Conservation (phyloP, 805 yeast genomes). For the Candida taoyuanica region DNA sequence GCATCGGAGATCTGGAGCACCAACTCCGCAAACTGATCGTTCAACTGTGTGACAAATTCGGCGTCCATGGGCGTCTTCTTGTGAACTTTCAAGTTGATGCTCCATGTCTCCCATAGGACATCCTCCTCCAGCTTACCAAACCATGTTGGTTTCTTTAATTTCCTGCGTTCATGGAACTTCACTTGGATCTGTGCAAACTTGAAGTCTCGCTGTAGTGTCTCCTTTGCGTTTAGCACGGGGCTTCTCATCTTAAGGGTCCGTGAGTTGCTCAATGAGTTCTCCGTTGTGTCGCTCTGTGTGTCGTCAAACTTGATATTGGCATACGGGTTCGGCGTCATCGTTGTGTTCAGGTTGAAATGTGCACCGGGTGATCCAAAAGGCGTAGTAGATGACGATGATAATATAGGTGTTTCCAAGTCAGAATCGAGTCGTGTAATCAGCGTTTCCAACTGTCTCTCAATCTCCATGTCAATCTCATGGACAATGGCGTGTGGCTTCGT, state of each 20-base stretch:
- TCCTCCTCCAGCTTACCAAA: constrained; percentile 43
- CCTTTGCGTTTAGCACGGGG: constrained; percentile 15
- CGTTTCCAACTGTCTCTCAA: constrained; percentile 32
- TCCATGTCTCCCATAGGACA: constrained; percentile 70
- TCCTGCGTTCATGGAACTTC: constrained; percentile 36
- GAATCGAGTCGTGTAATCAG: constrained; percentile 28
- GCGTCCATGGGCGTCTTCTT: constrained; percentile 30
- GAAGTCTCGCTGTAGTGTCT: constrained; percentile 17
- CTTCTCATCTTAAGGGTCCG: not conserved
- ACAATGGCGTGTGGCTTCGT: constrained; percentile 28
- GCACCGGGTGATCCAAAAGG: constrained; percentile 24
- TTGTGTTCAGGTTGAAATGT: constrained; percentile 11
- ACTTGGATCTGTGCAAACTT: constrained; percentile 33
- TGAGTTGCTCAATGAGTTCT: not conserved
- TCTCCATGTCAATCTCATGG: constrained; percentile 43
- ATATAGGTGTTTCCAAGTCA: constrained; percentile 16
- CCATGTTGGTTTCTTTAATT: constrained; percentile 49
- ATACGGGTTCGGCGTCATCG: constrained; percentile 14
- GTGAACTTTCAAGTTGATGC: constrained; percentile 45
- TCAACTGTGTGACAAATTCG: constrained; percentile 3
- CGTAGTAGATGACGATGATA: constrained; percentile 19
- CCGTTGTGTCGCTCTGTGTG: constrained; percentile 6
- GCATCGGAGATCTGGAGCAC: constrained; percentile 34
- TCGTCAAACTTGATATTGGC: constrained; percentile 16
- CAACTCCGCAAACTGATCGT: constrained; percentile 12